A percentile compares a stretch with the other conserved stretches of the same genome.
These are phyloP conservation scores for Cucurbitaria berberidis DNA, from an alignment of 2,329 filamentous ascomycete species.

Conservation along the genomic window DNA sequence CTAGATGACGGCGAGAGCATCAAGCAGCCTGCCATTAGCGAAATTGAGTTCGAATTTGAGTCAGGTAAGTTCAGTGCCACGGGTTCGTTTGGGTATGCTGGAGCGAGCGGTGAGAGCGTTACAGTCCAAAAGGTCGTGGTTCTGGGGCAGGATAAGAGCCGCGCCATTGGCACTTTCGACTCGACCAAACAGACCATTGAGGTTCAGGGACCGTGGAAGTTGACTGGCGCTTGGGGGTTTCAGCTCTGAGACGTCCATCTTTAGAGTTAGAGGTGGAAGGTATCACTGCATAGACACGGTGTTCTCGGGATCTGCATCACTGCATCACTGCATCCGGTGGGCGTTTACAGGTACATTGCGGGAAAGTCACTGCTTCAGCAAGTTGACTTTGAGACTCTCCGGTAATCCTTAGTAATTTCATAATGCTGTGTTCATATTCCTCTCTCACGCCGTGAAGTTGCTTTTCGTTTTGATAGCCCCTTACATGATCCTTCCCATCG, in stretches of 20 bases:
- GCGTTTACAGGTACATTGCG: neutral
- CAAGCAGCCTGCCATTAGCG: slow-evolving; percentile 62
- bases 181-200: slow-evolving; percentile 13
- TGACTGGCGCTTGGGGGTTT: slow-evolving; percentile 30
- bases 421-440: neutral
- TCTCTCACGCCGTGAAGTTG: neutral
- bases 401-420: neutral
- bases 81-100: slow-evolving; percentile 61
- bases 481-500: neutral
- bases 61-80: slow-evolving; percentile 58
- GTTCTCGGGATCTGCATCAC: neutral
- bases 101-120: slow-evolving; percentile 28
- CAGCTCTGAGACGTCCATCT: slow-evolving; percentile 16
- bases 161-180: slow-evolving; percentile 25
- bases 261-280: neutral
- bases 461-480: neutral
- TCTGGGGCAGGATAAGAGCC: slow-evolving; percentile 31
- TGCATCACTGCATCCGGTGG: neutral
- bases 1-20: slow-evolving; percentile 78
- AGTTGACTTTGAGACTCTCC: neutral
- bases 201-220: slow-evolving; percentile 39
- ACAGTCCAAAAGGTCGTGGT: slow-evolving; percentile 36
- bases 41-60: slow-evolving; percentile 66
- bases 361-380: neutral
- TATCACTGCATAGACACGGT: slow-evolving; percentile 1